A percentile compares a stretch with the other conserved stretches of the same genome.
Conservation (phyloP, 2,329 filamentous ascomycete species). For the Endothia cerciana region DNA sequence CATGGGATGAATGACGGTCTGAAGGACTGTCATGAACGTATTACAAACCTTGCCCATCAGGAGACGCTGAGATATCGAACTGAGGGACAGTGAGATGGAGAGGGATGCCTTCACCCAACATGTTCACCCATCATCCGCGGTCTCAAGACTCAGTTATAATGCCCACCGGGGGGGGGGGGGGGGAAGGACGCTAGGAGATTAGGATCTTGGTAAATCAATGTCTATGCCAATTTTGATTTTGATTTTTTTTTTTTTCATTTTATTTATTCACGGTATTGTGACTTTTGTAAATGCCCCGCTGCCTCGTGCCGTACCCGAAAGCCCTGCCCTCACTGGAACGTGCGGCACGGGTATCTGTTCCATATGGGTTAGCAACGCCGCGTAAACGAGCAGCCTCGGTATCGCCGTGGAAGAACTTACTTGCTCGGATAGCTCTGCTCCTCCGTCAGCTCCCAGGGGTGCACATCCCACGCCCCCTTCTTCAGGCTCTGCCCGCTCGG, state of each 20-base stretch:
- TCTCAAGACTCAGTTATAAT: not conserved
- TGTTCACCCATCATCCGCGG: not conserved
- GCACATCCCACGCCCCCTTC: slow-evolving; percentile 63
- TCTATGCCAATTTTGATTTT: slow-evolving; percentile 29
- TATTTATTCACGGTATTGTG: not conserved
- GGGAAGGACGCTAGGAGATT: too few species aligned
- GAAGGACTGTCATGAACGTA: too few species aligned
- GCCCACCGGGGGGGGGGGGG: too few species aligned
- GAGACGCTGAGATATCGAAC: not conserved
- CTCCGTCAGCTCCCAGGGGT: slow-evolving; percentile 66
- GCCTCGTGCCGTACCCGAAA: not conserved
- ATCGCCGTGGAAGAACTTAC: slow-evolving; percentile 53
- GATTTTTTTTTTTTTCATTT: too few species aligned
- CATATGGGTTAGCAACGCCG: slow-evolving; percentile 38
- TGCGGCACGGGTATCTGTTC: slow-evolving; percentile 66
- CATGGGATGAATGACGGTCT: not conserved
- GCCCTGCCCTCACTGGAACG: slow-evolving; percentile 54
- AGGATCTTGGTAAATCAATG: not conserved
- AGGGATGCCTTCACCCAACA: not conserved
- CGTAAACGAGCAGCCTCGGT: not conserved
- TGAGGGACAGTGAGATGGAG: not conserved
- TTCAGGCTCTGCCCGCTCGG: slow-evolving; percentile 70
- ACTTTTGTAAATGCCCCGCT: slow-evolving; percentile 6
- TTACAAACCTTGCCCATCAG: not conserved
- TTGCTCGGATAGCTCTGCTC: slow-evolving; percentile 72